Evolutionary conservation across 345 rosid genomes (phyloP).

Genomic region (Euclidium syriacum): DNA sequence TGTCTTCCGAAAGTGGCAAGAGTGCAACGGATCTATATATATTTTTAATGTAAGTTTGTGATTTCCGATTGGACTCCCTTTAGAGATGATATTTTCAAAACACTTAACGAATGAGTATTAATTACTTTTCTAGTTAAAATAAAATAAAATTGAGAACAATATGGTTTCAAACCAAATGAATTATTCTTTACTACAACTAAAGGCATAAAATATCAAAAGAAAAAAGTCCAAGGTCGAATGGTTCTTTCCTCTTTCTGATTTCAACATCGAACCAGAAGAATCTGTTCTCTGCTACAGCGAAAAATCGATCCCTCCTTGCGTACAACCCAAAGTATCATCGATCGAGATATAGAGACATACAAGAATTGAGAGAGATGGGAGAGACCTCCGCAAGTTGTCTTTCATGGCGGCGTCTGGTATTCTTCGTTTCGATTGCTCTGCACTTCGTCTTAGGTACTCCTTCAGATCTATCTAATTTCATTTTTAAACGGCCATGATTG

Average conservation of each 20-base stretch:
- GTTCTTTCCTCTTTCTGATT: neutral
- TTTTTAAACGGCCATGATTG: neutral
- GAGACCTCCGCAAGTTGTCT: conserved; percentile 27
- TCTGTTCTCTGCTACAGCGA: neutral
- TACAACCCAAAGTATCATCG: neutral
- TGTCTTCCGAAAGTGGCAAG: too few relatives aligned
- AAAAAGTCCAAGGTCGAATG: neutral
- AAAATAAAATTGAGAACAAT: too few relatives aligned
- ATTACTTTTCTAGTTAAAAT: too few relatives aligned
- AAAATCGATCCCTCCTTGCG: conserved; percentile 6
- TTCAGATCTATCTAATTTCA: conserved; percentile 29
- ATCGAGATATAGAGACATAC: neutral
- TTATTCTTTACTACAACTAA: neutral
- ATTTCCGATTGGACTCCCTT: too few relatives aligned
- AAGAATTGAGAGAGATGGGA: conserved; percentile 31
- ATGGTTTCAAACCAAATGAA: neutral
- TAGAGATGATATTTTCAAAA: too few relatives aligned
- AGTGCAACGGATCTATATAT: too few relatives aligned
- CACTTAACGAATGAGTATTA: too few relatives aligned
- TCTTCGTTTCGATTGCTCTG: conserved; percentile 40
- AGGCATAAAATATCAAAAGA: neutral
- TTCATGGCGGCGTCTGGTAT: conserved; percentile 28
- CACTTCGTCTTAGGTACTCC: conserved; percentile 55
- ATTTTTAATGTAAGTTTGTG: too few relatives aligned
- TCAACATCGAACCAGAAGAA: neutral